Base-by-base conservation (phyloP, 306 rosid species). In the Herpetospermum pedunculosum region DNA sequence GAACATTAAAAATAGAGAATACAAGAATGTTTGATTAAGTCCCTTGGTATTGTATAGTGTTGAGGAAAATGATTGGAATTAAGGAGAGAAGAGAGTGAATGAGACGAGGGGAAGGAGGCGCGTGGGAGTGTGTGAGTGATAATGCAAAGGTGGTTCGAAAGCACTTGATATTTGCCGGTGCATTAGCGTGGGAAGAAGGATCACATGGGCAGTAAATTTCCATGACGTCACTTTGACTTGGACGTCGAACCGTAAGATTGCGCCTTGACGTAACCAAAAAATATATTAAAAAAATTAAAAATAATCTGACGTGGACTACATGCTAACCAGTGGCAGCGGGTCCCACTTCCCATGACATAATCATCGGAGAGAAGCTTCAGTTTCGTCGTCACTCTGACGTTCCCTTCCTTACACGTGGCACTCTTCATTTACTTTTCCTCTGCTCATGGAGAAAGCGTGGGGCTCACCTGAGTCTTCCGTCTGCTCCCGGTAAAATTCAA, bases 341-440 rank as follows among this genome's bases (percentile, higher is more conserved):
- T 23, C 90, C 92, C 80, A 25, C 65, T 6, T 0, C 6, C 9
- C 53, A 43, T 94, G 93, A 89, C 96, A 81, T 86, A 75, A 85
- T 85, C 89, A 85, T 80, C 49, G 79, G 84, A 83, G 55, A 55
- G 50, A 63, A 46, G 48, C 28, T 70, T 54, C 65, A 75, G 77
- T 87, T 85, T 76, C 76, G 57, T 62, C 79, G 86, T 88, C 91
- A 86, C 53, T 74, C 19, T 88, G 88, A 84, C 98, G 88, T 72
- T 83, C 80, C 75, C 14, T 0, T n/a, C 0, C 2, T 3, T 77
- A 77, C 97, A 91, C 94, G 96, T 91, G 98, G 88, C 82, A n/a
- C 0, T 11, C 21, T 32, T 35, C 41, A 44, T 82, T 29, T 68
- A 18, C 80, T 79, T 79, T 83, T 83, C 96, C 92, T 72, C 83